Evolutionary conservation across 805 yeast genomes (phyloP), one percentile per base, ranked within the genome.

Genomic region (Zygotorulaspora chibaensis): DNA sequence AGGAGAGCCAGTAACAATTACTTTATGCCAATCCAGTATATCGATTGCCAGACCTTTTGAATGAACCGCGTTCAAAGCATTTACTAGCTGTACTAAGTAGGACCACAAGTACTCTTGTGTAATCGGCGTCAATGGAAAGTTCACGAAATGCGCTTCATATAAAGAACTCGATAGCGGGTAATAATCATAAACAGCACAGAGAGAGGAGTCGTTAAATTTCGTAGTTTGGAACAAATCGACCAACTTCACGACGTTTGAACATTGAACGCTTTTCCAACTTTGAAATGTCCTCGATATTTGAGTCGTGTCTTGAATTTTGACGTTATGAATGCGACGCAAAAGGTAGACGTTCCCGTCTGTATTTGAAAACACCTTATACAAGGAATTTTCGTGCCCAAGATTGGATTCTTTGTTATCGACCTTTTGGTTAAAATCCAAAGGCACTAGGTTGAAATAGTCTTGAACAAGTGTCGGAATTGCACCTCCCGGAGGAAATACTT

Each of bases 181-280:
- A 63, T 80, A 93, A 59, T 91, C 97, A 66, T 88, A 87, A 3
- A 86, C 83, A 36, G 89, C 70, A 35, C 88, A 75, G 46, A 93
- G 72, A 1, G 93, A 81, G 39, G 75, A 73, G 55, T 86, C 93
- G 36, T 87, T 91, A 69, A 93, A 93, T 4, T 88, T 84, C 46
- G 88, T 77, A 5, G 91, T 81, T 1, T 96, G 83, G 63, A 93
- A 91, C 6, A 93, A 88, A 61, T 90, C 96, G 35, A 78, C 75
- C 5, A 88, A 67, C 34, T 76, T 73, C 1, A 85, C 86, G 17
- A 87, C 69, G 55, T 83, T 82, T 2, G 87, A 41, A 35, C 54
- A 52, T 8, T 46, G 45, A 11, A 83, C 52, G 11, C 70, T 69
- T 46, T 70, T 76, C 97, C 97, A 91, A 50, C 67, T 72, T 55